Conservation (phyloP, 2,329 filamentous ascomycete species). For the Alternaria ventricosa region DNA sequence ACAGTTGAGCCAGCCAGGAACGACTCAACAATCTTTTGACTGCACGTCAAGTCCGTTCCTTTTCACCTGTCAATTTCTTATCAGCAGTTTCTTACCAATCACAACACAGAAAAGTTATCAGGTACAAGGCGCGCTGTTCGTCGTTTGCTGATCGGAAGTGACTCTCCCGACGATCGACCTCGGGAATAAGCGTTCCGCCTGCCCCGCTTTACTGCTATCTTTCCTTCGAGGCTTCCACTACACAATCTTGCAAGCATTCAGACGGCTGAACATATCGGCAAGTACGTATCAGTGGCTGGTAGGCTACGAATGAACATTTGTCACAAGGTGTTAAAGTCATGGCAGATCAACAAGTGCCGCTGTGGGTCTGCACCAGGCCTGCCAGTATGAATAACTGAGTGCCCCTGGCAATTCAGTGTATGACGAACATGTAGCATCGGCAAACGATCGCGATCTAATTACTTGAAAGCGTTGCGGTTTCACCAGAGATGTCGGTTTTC, state of each 20-base stretch:
- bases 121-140: background rate
- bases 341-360: background rate
- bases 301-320: background rate
- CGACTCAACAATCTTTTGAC: background rate
- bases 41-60: background rate
- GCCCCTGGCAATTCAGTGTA: background rate
- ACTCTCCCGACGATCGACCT: conserved; percentile 5
- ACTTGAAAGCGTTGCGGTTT: background rate
- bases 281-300: background rate
- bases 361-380: background rate
- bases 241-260: background rate
- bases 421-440: background rate
- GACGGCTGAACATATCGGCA: background rate
- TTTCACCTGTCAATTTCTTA: background rate
- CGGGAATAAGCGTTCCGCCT: background rate
- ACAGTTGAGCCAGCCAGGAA: background rate
- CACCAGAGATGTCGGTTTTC: conserved; percentile 47
- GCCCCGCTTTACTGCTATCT: conserved; percentile 7
- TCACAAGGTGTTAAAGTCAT: background rate
- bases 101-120: background rate
- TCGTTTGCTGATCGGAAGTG: conserved; percentile 3
- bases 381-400: background rate
- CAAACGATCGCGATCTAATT: background rate
- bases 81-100: background rate
- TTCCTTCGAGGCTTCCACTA: background rate